These are phyloP conservation scores for Pecoramyces ruminantium DNA, from an alignment of 192 early-diverging fungal species.

Conservation along the genomic window DNA sequence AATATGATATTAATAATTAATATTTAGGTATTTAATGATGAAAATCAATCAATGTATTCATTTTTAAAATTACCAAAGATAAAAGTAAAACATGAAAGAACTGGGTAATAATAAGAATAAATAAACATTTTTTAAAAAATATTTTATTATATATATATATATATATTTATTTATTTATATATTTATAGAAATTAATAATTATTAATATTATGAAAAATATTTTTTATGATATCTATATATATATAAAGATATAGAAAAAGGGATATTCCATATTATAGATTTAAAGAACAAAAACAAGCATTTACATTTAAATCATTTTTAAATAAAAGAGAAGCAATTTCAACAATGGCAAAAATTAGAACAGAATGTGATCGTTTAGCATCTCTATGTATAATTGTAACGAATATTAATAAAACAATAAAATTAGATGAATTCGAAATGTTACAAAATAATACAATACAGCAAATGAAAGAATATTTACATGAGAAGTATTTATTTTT, in stretches of 20 bases:
- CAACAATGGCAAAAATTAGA: conserved; percentile 25
- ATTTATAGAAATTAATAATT: background rate
- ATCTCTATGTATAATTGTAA: background rate
- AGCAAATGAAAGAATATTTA: conserved; percentile 24
- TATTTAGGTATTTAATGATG: background rate
- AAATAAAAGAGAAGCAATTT: conserved; percentile 30
- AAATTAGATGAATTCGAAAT: conserved; percentile 40
- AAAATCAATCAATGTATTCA: background rate
- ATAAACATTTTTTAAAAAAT: background rate
- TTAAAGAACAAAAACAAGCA: conserved; percentile 8
- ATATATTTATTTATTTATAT: background rate
- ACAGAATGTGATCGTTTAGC: conserved; percentile 30
- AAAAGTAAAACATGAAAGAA: background rate
- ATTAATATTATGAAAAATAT: no score
- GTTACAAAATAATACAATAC: conserved; percentile 25
- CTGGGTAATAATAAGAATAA: background rate
- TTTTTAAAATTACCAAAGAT: conserved; percentile 1
- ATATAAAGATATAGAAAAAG: no score
- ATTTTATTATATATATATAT: background rate
- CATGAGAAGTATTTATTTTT: conserved; percentile 31
- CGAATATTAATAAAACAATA: conserved; percentile 30
- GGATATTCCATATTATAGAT: conserved; percentile 22
- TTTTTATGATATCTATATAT: no score
- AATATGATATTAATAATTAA: no score
- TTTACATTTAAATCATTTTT: conserved; percentile 35